Base-by-base conservation (phyloP, 2,329 filamentous ascomycete genomes). In the Talaromyces sp. region DNA sequence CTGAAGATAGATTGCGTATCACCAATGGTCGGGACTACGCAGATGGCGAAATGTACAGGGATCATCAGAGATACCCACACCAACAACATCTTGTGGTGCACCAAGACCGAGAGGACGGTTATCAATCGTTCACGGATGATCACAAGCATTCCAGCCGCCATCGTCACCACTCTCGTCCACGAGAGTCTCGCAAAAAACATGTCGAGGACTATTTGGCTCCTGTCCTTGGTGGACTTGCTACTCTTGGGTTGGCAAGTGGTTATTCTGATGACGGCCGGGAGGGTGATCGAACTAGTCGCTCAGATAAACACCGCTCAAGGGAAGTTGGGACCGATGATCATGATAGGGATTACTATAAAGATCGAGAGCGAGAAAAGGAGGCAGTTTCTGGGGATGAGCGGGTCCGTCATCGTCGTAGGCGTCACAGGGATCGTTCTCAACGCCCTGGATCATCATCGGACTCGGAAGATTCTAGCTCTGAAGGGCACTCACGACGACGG, bases 31-130 rank as follows among this genome's bases (percentile, higher is more conserved):
- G 60, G 24, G 50, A 59, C 24, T 62, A 52, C n/a, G 65, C 66
- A 27, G 70, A 71, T 72, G 78, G 67, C 56, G 76, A 75, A 47
- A 64, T 68, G 4, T 57, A 69, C 73, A 39, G 81, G 63, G 75
- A 81, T 11, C 76, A 81, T 16, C 75, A 67, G 59, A 77, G 67
- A 66, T 74, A 65, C 47, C 72, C 80, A 11, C 78, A 78, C 35
- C 81, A 80, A 52, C 78, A 78, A 65, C 75, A 78, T 39, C 75
- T 80, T 13, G 76, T 81, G 3, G 73, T 84, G 5, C 82, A 84
- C 67, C 83, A 84, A 66, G 79, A 81, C 19, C 73, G 75, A 11
- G 81, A 82, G 52, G 76, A 78, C 62, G 80, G 71, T 47, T 80
- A 76, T 68, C 79, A 73, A 50, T 73, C 75, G 6, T 75, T 80